These are phyloP conservation scores for Anisogramma anomala DNA, from an alignment of 2,329 filamentous ascomycete species.

Conservation along the genomic window DNA sequence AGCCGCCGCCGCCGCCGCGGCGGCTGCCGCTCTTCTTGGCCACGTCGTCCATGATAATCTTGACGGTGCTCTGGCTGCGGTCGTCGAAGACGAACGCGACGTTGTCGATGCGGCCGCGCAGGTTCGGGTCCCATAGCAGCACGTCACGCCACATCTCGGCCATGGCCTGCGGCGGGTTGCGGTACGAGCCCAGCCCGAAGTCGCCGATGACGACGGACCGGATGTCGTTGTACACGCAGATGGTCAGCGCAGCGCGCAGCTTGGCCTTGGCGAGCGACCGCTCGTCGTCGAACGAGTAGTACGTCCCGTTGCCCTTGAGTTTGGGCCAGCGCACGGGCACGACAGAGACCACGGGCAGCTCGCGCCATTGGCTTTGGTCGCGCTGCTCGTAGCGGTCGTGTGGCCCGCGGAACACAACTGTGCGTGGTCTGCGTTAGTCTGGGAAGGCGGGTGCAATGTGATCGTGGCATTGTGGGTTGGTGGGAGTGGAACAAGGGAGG, in stretches of 20 bases:
- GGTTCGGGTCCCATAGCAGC: constrained; percentile 49
- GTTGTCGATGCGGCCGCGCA: constrained; percentile 48
- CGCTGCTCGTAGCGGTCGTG: constrained; percentile 53
- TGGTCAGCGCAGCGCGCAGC: constrained; percentile 57
- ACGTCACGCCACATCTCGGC: constrained; percentile 56
- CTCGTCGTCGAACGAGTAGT: constrained; percentile 62
- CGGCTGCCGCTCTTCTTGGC: constrained; percentile 37
- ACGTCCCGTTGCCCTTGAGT: constrained; percentile 52
- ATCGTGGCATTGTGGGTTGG: background rate
- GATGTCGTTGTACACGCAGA: constrained; percentile 51
- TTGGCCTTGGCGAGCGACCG: constrained; percentile 62
- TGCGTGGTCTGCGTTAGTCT: background rate
- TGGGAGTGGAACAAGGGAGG: constrained; percentile 4
- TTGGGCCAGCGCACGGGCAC: constrained; percentile 63
- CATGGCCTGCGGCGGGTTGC: constrained; percentile 54
- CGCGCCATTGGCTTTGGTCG: constrained; percentile 38
- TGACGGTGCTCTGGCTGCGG: constrained; percentile 38
- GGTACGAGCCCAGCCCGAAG: constrained; percentile 51
- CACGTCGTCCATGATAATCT: constrained; percentile 43
- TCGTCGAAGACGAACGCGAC: constrained; percentile 57
- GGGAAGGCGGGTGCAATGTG: background rate
- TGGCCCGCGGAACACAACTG: constrained; percentile 61
- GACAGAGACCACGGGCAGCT: constrained; percentile 62
- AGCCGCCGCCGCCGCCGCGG: constrained; percentile 23
- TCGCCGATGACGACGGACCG: constrained; percentile 49